phyloP scores from a whole-genome alignment of 306 rosid species.

The Casuarina equisetifolia region DNA sequence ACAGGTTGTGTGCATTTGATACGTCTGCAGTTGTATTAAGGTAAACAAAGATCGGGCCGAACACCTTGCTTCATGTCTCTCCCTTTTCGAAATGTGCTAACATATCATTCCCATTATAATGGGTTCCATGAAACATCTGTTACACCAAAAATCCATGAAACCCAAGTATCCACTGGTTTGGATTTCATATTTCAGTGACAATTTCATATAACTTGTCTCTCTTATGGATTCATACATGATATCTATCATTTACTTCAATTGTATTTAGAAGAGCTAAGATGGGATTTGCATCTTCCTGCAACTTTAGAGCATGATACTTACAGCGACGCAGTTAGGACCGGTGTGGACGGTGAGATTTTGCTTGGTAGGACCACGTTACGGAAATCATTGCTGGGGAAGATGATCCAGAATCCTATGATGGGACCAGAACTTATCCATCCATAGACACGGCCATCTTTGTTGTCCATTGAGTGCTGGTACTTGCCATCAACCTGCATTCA shows the following conservation, averaged over 20 bases:
- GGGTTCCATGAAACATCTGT: constrained; percentile 55
- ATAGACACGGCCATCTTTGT: constrained; percentile 46
- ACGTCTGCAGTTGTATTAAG: constrained; percentile 41
- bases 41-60: constrained; percentile 46
- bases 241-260: neutral
- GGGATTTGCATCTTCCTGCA: neutral
- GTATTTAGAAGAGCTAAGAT: no score
- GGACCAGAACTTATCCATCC: constrained; percentile 55
- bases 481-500: constrained; percentile 47
- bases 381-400: constrained; percentile 45
- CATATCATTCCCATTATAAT: constrained; percentile 46
- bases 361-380: constrained; percentile 49
- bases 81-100: constrained; percentile 42
- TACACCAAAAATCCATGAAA: constrained; percentile 1
- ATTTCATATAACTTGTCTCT: no score
- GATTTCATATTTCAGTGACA: no score
- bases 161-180: no score
- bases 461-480: constrained; percentile 43
- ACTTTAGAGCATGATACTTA: constrained; percentile 15
- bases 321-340: constrained; percentile 48
- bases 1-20: constrained; percentile 37
- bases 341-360: constrained; percentile 52
- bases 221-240: neutral
- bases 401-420: constrained; percentile 40
- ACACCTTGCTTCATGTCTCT: constrained; percentile 48